Base-by-base conservation (phyloP, 2,329 filamentous ascomycete species). In the Scopulariopsis brevicaulis region DNA sequence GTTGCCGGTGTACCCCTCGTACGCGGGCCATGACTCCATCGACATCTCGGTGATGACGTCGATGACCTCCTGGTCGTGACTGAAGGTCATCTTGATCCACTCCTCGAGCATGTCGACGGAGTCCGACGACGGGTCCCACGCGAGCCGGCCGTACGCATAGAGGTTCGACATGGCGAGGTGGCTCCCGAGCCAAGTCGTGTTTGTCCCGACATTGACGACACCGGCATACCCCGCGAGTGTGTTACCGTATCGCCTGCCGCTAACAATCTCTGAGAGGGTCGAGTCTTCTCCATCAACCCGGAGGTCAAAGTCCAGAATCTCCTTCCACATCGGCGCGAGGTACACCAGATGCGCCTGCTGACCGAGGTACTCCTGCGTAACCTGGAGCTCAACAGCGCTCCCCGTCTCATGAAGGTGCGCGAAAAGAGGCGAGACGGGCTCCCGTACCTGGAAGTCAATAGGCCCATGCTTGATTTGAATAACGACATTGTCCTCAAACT, bases 381-480 rank as follows among this genome's bases (percentile, higher is more conserved):
- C 76, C 65, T 88, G 77, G 1, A 89, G 73, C 66, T 89, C 86
- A 43, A 89, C 81, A 0, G 82, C 81, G 12, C 69, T 67, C 24
- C 65, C 67, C 0, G 77, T 80, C 51, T 75, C 63, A 6, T 60
- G 64, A 15, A 81, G 64, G 55, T 77, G 71, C 1, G 77, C 77
- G 61, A 89, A 87, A 1, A 90, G 70, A 0, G 86, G 85, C 4
- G 81, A 86, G 1, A 77, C 70, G 1, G 86, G 82, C 66, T 89
- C 86, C 40, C 86, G 79, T 12, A 88, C 83, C 64, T 89, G 86
- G 68, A 89, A 89, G 65, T 89, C 86, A 60, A 89, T 89, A 0
- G 86, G 85, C 0, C 86, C 86, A 61, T 85, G 87, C 68, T 89
- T 90, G 69, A 89, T 84, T 65, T 90, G 86, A 2, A 89, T 76